Percentiles rank a stretch among this genome's conserved stretches.
Conservation (phyloP, 2,329 filamentous ascomycete species). For the Calonectria hongkongensis region DNA sequence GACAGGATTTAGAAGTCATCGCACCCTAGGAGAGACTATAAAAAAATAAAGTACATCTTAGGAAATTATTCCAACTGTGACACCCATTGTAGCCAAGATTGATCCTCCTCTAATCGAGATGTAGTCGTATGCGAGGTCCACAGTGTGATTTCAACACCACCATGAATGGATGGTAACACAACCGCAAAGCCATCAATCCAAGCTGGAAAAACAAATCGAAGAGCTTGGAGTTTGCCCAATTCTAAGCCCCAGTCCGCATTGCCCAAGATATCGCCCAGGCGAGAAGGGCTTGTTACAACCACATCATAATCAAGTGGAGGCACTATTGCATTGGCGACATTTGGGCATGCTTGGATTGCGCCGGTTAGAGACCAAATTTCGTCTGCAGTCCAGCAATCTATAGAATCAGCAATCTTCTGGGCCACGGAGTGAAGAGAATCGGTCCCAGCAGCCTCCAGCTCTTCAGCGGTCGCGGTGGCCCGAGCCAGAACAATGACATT, state of each 20-base stretch:
- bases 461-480: neutral
- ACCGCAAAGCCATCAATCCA: neutral
- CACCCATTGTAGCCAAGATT: neutral
- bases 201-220: neutral
- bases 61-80: neutral
- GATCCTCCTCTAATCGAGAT: neutral
- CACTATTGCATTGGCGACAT: neutral
- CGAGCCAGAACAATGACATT: neutral
- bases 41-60: neutral
- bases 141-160: neutral
- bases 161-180: neutral
- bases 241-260: neutral
- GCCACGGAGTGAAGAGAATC: neutral
- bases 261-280: neutral
- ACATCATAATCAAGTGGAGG: conserved; percentile 2
- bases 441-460: neutral
- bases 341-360: neutral
- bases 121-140: neutral
- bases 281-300: neutral
- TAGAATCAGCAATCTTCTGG: neutral
- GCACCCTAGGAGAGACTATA: neutral
- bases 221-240: neutral
- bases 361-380: neutral
- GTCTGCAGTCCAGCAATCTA: neutral
- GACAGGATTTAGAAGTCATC: too few relatives aligned